phyloP scores from a whole-genome alignment of 2,329 filamentous ascomycete genomes.

The Sphaerulina populicola region DNA sequence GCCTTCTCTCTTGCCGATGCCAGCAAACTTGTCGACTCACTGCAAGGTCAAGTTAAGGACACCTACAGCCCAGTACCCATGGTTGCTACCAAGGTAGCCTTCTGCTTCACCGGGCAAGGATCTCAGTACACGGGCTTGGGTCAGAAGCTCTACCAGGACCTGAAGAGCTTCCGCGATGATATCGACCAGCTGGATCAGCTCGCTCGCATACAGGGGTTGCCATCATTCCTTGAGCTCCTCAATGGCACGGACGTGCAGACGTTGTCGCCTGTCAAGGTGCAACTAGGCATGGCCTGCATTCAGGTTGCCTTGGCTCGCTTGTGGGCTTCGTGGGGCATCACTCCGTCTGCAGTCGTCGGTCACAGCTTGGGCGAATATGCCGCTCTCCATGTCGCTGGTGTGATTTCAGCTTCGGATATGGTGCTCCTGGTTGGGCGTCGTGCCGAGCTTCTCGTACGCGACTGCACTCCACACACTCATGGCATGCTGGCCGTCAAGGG shows the following conservation, averaged over 20 bases:
- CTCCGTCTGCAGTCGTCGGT: constrained; percentile 46
- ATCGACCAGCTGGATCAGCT: constrained; percentile 45
- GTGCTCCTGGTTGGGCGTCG: constrained; percentile 63
- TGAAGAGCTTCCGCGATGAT: constrained; percentile 42
- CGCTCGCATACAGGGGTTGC: constrained; percentile 40
- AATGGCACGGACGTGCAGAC: constrained; percentile 44
- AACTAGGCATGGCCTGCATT: constrained; percentile 47
- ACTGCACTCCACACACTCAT: constrained; percentile 59
- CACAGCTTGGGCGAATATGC: constrained; percentile 66
- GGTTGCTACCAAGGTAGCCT: constrained; percentile 44
- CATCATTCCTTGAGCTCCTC: constrained; percentile 44
- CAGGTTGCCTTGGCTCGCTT: constrained; percentile 47
- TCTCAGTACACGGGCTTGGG: constrained; percentile 47
- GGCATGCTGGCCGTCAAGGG: constrained; percentile 55
- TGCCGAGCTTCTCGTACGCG: constrained; percentile 55
- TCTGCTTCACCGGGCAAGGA: constrained; percentile 47
- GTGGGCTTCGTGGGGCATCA: constrained; percentile 48
- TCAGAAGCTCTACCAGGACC: constrained; percentile 44
- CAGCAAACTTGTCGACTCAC: constrained; percentile 39
- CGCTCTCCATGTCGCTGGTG: constrained; percentile 61
- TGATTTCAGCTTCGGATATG: constrained; percentile 61
- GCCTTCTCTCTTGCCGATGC: constrained; percentile 43
- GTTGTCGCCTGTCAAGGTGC: constrained; percentile 45
- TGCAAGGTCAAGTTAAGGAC: constrained; percentile 44
- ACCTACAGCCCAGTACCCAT: constrained; percentile 47